Conservation (phyloP, 2,329 filamentous ascomycete species). For the Blastomyces gilchristii region DNA sequence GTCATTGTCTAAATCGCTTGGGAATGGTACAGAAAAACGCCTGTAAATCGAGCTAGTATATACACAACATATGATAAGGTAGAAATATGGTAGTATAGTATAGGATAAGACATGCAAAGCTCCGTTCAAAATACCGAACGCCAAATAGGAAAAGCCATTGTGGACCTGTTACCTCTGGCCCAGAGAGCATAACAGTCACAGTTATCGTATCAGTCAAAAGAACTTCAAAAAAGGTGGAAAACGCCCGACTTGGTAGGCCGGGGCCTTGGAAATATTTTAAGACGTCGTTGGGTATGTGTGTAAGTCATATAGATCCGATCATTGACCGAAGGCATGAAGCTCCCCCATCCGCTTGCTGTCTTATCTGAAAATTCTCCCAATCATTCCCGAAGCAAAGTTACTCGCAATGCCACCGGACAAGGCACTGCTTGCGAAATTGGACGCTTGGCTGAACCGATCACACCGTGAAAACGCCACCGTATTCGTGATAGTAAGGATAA, state of each 20-base stretch:
- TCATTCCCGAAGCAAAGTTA: slow-evolving; percentile 45
- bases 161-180: background rate
- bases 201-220: background rate
- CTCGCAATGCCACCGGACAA: slow-evolving; percentile 46
- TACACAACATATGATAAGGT: background rate
- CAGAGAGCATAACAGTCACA: background rate
- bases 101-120: background rate
- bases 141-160: background rate
- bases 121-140: slow-evolving; percentile 1
- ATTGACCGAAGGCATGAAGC: background rate
- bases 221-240: background rate
- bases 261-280: background rate
- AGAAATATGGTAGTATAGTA: background rate
- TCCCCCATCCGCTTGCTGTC: too few relatives aligned
- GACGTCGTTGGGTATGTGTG: background rate
- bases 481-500: slow-evolving; percentile 42
- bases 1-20: background rate
- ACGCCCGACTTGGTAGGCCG: background rate
- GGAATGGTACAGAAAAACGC: background rate
- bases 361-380: slow-evolving; percentile 45
- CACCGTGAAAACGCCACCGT: slow-evolving; percentile 44
- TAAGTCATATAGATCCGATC: background rate
- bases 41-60: background rate
- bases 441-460: slow-evolving; percentile 47
- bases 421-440: slow-evolving; percentile 46